Evolutionary conservation across 495 filamentous ascomycete genomes (phyloP), one percentile per base, ranked within the genome.

Genomic region (Hamigera avellanea): DNA sequence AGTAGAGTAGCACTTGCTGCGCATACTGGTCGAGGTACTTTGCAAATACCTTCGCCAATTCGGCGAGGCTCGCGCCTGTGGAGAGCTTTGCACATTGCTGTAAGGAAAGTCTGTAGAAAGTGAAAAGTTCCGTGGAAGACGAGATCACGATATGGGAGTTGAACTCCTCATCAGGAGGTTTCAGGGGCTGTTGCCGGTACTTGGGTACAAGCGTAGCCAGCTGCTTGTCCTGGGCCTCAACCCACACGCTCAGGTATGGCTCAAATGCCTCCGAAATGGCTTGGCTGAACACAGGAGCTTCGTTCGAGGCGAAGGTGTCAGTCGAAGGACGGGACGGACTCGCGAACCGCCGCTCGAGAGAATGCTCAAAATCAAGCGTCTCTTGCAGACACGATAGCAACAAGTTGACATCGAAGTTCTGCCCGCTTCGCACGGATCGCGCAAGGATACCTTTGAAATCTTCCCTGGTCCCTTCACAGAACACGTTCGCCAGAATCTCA

Each of bases 191-290:
- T 35, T 74, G 73, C 35, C 83, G 83, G 59, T 96, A 96, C 57
- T 79, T 86, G 2, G 86, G 88, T 37, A 98, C 81, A 62, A 95
- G 76, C 5, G 69, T 65, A 8, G 86, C 81, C 18, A 98, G 66
- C 41, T 93, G 78, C 66, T 81, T 87, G 50, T 95, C 91, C 57
- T 96, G 91, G 18, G 83, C 84, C 41, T 96, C 91, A 15, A 98
- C 88, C 91, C 91, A 98, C 8, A 95, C 66, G 51, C 86, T 94
- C 27, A 98, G 69, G 55, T 96, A 96, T 8, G 91, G 91, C 53
- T 96, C 91, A 42, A 98, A 98, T 1, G 91, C 91, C 39, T 94
- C 87, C 1, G 91, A 98, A 45, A 98, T 95, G 6, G 84, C 81
- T 37, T 93, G 87, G 28, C 86, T 81, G 54, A 95, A 95, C 32